Conservation (phyloP, 1,284 basidiomycete genomes). For the Cerioporus squamosus region DNA sequence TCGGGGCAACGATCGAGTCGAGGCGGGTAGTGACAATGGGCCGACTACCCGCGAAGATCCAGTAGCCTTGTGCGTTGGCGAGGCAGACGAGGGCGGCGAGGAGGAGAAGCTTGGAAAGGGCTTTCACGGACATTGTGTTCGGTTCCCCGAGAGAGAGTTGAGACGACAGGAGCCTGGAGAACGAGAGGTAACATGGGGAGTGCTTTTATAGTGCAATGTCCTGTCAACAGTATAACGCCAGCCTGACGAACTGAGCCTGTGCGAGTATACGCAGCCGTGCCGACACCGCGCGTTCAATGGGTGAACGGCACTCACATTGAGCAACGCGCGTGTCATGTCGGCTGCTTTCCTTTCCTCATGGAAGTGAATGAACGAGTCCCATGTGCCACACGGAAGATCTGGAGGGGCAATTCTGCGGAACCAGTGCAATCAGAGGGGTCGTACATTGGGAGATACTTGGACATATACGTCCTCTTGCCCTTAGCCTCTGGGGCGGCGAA, state of each 20-base stretch:
- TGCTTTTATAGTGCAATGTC: background rate
- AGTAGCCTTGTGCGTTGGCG: constrained; percentile 28
- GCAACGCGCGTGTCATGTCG: background rate
- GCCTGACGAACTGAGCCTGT: too few relatives aligned
- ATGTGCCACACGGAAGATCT: background rate
- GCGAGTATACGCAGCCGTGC: too few relatives aligned
- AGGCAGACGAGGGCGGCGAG: constrained; percentile 13
- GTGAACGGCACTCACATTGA: too few relatives aligned
- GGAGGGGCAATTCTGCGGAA: background rate
- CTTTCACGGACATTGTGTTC: background rate
- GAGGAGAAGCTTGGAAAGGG: constrained; percentile 16
- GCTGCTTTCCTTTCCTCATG: background rate
- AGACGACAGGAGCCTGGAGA: background rate
- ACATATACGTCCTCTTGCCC: too few relatives aligned
- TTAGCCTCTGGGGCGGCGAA: background rate
- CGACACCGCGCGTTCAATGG: too few relatives aligned
- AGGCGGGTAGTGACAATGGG: constrained; percentile 32
- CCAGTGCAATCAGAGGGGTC: background rate
- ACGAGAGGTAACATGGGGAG: background rate
- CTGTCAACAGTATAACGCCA: too few relatives aligned
- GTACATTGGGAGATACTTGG: background rate
- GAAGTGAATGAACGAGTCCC: background rate
- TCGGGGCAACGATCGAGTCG: constrained; percentile 34
- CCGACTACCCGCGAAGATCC: constrained; percentile 30
- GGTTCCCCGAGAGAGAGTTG: background rate